A percentile compares a stretch with the other conserved stretches of the same genome.
Evolutionary conservation across 148 eudicot species (phyloP).

Genomic region (Arbutus unedo): DNA sequence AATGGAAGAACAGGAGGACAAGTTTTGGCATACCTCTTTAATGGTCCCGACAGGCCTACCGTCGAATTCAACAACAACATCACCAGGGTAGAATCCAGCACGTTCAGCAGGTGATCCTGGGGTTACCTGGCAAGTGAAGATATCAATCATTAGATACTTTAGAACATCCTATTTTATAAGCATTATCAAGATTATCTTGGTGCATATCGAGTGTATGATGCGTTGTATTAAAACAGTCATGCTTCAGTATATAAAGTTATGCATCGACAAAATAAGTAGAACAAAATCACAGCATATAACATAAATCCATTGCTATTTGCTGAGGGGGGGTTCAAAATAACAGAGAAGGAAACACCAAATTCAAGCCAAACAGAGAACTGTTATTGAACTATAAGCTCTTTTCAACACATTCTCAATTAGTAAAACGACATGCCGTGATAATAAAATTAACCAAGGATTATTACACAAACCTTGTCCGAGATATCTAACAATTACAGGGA

Average conservation of each 20-base stretch:
- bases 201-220: not conserved
- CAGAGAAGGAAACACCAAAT: not conserved
- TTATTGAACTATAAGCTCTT: not conserved
- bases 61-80: constrained; percentile 63
- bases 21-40: constrained; percentile 57
- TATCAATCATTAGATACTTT: not conserved
- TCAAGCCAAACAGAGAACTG: not conserved
- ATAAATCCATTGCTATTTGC: not conserved
- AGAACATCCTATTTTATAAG: not conserved
- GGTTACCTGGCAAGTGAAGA: constrained; percentile 48
- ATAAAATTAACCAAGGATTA: not conserved
- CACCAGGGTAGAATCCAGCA: constrained; percentile 86
- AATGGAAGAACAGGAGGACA: not conserved
- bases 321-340: not conserved
- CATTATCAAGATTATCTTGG: not conserved
- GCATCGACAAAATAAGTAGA: not conserved
- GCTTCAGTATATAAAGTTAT: not conserved
- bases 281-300: not conserved
- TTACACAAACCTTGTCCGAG: not conserved
- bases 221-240: not conserved
- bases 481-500: not conserved
- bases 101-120: constrained; percentile 92
- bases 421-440: not conserved
- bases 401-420: not conserved
- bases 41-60: constrained; percentile 69